A percentile compares a stretch with the other conserved stretches of the same genome.
Conservation (phyloP, 169 alveolate genomes). For the Cystoisospora suis region DNA sequence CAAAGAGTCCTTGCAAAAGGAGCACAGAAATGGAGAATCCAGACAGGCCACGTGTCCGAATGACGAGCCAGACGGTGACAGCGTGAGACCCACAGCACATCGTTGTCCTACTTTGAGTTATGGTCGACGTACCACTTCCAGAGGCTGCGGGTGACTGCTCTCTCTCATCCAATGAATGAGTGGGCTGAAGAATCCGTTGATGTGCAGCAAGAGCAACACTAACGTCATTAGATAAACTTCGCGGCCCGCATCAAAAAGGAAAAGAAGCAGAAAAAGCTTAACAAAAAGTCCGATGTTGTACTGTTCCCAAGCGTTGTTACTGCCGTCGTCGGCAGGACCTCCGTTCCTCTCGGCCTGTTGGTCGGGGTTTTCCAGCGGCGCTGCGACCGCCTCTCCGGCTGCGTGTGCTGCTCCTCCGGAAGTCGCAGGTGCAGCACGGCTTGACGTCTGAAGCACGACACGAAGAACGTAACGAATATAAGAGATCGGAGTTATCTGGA, state of each 20-base stretch:
- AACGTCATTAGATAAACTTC: slow-evolving; percentile 20
- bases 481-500: neutral
- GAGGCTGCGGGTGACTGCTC: slow-evolving; percentile 47
- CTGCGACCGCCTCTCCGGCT: slow-evolving; percentile 10
- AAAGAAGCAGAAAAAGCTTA: slow-evolving; percentile 40
- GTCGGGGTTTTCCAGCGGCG: neutral
- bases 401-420: neutral
- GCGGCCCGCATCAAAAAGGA: slow-evolving; percentile 47
- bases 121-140: slow-evolving; percentile 49
- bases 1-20: too few species aligned
- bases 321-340: neutral
- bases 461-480: neutral
- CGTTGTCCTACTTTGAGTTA: too few species aligned
- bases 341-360: neutral
- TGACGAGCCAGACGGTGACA: too few species aligned
- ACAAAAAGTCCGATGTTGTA: slow-evolving; percentile 31
- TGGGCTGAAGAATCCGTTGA: slow-evolving; percentile 50
- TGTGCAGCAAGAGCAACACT: slow-evolving; percentile 17
- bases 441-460: neutral
- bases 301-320: slow-evolving; percentile 19
- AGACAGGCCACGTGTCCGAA: too few species aligned
- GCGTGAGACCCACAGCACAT: too few species aligned
- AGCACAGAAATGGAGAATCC: too few species aligned
- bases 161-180: neutral
- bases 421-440: slow-evolving; percentile 23